Base-by-base conservation (phyloP, 108 stramenopile genomes). In the Skeletonema grethae region DNA sequence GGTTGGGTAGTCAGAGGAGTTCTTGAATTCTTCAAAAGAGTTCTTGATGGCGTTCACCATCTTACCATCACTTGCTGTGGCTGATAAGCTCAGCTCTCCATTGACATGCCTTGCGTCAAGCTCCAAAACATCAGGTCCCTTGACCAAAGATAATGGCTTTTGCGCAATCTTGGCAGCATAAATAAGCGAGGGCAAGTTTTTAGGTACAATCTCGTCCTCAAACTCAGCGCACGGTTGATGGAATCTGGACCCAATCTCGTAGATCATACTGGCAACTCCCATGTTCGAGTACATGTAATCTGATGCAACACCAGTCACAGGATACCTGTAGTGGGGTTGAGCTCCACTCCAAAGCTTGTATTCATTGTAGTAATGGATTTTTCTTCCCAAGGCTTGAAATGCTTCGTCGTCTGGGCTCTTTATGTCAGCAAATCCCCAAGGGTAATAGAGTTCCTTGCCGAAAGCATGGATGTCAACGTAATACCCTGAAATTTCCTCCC, bases 401-500 rank as follows among this genome's bases (percentile, higher is more conserved):
- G 71, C 53, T 36, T 57, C 67, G 55, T 83, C 67, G 46, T 87
- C 80, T 34, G 85, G 85, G 7, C 65, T 41, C 15, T 43, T 57
- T 2, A 53, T n/a, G 60, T 82, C 68, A 30, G 32, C 48, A 31
- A 62, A 66, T 5, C 83, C 84, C 83, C 85, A 88, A 4, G 85
- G 78, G 55, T 67, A 73, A 28, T 61, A 62, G 16, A 69, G 1
- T 20, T 72, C 71, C 9, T 66, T 63, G 48, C 87, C 84, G 48
- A 41, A 83, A n/a, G 79, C 66, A 70, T 85, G 84, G 12, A 87
- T 61, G 63, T 87, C 83, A 16, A 82, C 60, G 36, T 82, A 85
- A 31, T 81, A 48, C 4, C 84, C 85, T 48, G 68, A 55, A 3
- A 70, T 57, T 25, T 57, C 55, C 32, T 80, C 79, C 2, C 68